Base-by-base conservation (phyloP, 441 rosid genomes). In the Iberis amara region DNA sequence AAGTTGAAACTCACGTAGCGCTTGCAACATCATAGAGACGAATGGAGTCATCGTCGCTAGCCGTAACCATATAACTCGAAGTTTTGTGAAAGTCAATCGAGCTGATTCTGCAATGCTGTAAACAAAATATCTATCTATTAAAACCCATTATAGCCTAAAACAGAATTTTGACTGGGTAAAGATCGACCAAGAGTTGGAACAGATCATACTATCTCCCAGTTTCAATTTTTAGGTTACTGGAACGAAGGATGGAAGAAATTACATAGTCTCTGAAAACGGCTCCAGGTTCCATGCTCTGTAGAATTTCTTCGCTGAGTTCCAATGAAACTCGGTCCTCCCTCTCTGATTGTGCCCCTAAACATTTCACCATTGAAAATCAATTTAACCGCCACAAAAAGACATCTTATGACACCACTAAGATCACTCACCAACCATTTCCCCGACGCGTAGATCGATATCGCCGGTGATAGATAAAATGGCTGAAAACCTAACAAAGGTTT, bases 271-370 rank as follows among this genome's bases (percentile, higher is more conserved):
- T 72, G 39, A 85, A 90, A 50, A 79, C 79, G 77, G 85, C 79
- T 66, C 90, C 98, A 38, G 80, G 78, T 72, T 87, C 98, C 98
- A 90, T 87, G 82, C 96, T 83, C 69, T 81, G 86, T 32, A 87
- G 54, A 53, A 79, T 78, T 71, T 87, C 96, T 56, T 86, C 94
- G 1, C 75, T 77, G 47, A 90, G 83, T 61, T 90, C 98, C 71
- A 86, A 55, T 0, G 94, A 81, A 5, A 85, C 94, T 69, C 81
- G 80, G 26, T 89, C 94, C 62, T 89, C 97, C 70, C 79, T 80
- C 60, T 87, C 94, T 3, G 73, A 26, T 66, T 68, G 82, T 3
- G 72, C 47, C 32, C 83, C 96, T 82, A 55, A 7, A 38, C 13
- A 14, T 53, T 57, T 33, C 39, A 24, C 38, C 46, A 50, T 4